A percentile compares a stretch with the other conserved stretches of the same genome.
Conservation (phyloP, 2,329 filamentous ascomycete species). For the Colletotrichum acutatum region DNA sequence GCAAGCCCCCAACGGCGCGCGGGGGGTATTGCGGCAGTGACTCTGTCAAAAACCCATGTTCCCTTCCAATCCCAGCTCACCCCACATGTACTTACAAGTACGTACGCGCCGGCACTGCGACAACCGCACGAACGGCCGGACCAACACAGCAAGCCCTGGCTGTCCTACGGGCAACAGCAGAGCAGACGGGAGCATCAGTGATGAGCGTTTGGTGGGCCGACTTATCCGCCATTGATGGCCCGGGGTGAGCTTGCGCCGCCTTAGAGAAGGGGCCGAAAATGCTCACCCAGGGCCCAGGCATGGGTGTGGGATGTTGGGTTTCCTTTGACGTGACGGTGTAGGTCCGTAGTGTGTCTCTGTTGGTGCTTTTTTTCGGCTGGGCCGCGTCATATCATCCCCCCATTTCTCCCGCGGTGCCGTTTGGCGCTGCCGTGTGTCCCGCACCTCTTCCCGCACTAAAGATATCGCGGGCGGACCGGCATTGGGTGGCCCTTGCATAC, state of each 20-base stretch:
- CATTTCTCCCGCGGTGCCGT: neutral
- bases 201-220: neutral
- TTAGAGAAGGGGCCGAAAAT: neutral
- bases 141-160: neutral
- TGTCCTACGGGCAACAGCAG: no score
- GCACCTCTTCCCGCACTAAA: slow-evolving; percentile 3
- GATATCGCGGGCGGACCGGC: neutral
- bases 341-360: neutral
- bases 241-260: neutral
- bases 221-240: neutral
- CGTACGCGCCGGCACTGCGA: slow-evolving; percentile 14
- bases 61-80: neutral
- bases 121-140: neutral
- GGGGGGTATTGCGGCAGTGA: neutral
- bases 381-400: slow-evolving; percentile 27
- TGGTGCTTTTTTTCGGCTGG: slow-evolving; percentile 3
- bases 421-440: slow-evolving; percentile 25
- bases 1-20: neutral
- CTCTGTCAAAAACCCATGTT: neutral
- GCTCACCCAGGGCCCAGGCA: no score
- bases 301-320: no score
- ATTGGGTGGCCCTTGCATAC: neutral
- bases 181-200: neutral
- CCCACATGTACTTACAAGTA: neutral
- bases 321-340: neutral